Base-by-base conservation (phyloP, 805 yeast species). In the Candida coleopterorum region DNA sequence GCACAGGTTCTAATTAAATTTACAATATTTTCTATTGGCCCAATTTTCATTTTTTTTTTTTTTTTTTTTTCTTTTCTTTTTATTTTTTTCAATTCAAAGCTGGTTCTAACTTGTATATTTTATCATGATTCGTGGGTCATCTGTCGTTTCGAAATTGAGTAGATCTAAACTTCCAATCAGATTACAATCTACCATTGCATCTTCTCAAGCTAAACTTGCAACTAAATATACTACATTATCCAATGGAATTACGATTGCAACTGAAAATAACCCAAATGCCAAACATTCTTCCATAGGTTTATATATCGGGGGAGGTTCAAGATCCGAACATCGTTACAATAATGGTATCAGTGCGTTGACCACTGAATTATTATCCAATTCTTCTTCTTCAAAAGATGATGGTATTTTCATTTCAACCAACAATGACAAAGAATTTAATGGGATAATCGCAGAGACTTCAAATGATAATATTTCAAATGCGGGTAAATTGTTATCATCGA, bases 291-390 rank as follows among this genome's bases (percentile, higher is more conserved):
- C 86, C 25, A 70, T 81, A 48, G 90, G 93, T 61, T 62, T 81
- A 40, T 84, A 72, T 59, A 67, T 72, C 56, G 83, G 81, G 48
- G 84, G 88, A 35, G 95, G 95, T 59, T 78, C 90, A 34, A 70
- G 88, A 58, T 62, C 83, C 37, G 95, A 85, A 62, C 83, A 81
- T 63, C 71, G 85, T 29, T 83, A 78, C 75, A 81, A 79, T 69
- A 84, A 85, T 50, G 95, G 95, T 75, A 77, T 81, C 36, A 75
- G 90, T 38, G 75, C 81, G 44, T 64, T 85, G 49, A 68, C 78
- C 46, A 66, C 81, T 56, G 63, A 71, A 42, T 59, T 74, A 17
- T 65, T 82, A 54, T 53, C 57, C 25, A 53, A 68, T 17, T 32
- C 26, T 12, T 62, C 64, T 17, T 32, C 26, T 12, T 62, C 64